Evolutionary conservation across 2,329 filamentous ascomycete genomes (phyloP), one percentile per base, ranked within the genome.

Genomic region (Pseudocercospora ulei): DNA sequence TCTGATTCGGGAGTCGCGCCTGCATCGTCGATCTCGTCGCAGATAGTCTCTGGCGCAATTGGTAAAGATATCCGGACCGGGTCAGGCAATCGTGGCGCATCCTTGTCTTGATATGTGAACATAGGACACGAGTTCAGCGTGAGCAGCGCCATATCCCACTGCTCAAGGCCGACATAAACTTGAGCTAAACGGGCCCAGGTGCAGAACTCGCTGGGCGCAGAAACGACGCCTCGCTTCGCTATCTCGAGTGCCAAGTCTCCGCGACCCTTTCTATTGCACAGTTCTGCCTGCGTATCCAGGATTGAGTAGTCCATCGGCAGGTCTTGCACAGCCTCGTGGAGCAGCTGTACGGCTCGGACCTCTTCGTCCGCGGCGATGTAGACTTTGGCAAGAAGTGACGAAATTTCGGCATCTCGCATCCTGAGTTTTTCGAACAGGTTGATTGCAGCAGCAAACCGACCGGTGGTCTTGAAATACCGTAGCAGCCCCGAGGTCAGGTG

Each of bases 91-190:
- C 90, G 67, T 3, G 90, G 90, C 4, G 86, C 81, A 60, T 98
- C 90, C 62, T 95, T 96, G 64, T 98, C 90, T 63, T 96, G 90
- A 62, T 98, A 96, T 4, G 90, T 98, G 62, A 98, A 98, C 90
- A 98, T 98, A 5, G 90, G 90, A 62, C 90, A 98, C 11, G 90
- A 98, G 65, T 98, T 98, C 36, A 98, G 72, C 3, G 90, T 96
- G 3, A 93, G 78, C 14, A 98, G 72, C 0, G 90, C 90, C 51
- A 96, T 77, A 57, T 96, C 90, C 86, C 90, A 98, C 58, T 93
- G 84, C 60, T 98, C 90, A 64, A 93, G 76, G 34, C 80, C 76
- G 39, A 96, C 83, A 53, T 98, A 98, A 19, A 96, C 82, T 59
- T 96, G 85, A 2, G 87, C 87, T 47, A 98, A 65, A 41, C 87